phyloP scores from a whole-genome alignment of 495 filamentous ascomycete species.

The Penicillium soppii region DNA sequence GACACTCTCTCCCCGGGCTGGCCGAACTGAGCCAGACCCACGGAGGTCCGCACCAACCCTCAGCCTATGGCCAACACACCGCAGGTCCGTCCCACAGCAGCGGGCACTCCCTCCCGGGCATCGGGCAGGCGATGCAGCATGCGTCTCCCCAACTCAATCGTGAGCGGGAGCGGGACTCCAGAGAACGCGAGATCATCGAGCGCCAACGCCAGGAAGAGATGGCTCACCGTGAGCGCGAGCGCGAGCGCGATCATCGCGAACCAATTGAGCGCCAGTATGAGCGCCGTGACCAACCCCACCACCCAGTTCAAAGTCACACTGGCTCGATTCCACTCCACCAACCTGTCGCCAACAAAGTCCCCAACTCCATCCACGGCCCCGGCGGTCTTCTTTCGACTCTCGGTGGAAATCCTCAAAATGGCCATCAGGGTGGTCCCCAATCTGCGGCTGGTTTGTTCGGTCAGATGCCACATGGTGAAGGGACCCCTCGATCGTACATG shows the following conservation, averaged over 20 bases:
- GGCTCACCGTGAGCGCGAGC: slow-evolving; percentile 64
- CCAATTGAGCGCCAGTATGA: slow-evolving; percentile 54
- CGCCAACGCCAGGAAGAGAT: slow-evolving; percentile 59
- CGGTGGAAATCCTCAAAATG: slow-evolving; percentile 53
- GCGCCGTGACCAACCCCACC: slow-evolving; percentile 52
- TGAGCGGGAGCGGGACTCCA: slow-evolving; percentile 53
- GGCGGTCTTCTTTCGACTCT: slow-evolving; percentile 81
- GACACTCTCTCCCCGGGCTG: slow-evolving; percentile 52
- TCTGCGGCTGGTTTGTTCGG: slow-evolving; percentile 69
- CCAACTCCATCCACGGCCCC: slow-evolving; percentile 80
- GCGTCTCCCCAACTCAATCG: slow-evolving; percentile 52
- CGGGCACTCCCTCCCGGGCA: slow-evolving; percentile 51
- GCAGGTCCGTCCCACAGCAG: slow-evolving; percentile 38
- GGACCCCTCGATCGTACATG: slow-evolving; percentile 59
- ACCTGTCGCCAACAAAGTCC: slow-evolving; percentile 78
- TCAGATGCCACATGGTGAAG: slow-evolving; percentile 60
- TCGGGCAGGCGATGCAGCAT: slow-evolving; percentile 53
- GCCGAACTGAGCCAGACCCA: slow-evolving; percentile 52
- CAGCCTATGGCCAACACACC: slow-evolving; percentile 47
- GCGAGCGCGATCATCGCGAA: slow-evolving; percentile 37
- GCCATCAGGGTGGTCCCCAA: slow-evolving; percentile 57
- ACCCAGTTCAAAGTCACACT: slow-evolving; percentile 79
- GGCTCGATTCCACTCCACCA: slow-evolving; percentile 87
- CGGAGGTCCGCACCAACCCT: slow-evolving; percentile 48
- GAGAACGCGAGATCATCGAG: slow-evolving; percentile 50